These are phyloP conservation scores for Trichophyton simii DNA, from an alignment of 2,329 filamentous ascomycete species.

Conservation along the genomic window DNA sequence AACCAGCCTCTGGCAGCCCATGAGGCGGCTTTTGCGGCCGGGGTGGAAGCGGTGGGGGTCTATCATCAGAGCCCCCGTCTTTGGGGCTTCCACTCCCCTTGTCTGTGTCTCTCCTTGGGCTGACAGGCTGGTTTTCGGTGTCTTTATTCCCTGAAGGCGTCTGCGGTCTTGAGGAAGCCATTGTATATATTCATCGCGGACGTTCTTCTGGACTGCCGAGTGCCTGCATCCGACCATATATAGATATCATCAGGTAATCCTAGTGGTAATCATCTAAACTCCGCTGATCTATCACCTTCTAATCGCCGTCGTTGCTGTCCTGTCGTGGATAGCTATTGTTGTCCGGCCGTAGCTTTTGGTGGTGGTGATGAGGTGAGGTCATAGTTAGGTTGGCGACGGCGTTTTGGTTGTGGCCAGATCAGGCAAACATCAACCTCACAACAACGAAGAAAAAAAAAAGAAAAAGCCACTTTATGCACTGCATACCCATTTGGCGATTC, in stretches of 20 bases:
- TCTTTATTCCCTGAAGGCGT: background rate
- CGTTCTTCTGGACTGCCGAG: background rate
- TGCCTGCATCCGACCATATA: background rate
- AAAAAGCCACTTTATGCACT: background rate
- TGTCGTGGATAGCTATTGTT: background rate
- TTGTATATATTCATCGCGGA: background rate
- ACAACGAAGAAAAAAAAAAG: too few relatives aligned
- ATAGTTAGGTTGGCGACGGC: background rate
- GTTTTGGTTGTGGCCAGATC: conserved; percentile 1
- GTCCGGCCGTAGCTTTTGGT: background rate
- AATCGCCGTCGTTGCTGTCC: background rate
- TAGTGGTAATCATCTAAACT: background rate
- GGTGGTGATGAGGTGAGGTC: background rate
- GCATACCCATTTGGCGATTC: background rate
- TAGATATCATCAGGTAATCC: background rate
- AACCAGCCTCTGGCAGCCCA: conserved; percentile 27
- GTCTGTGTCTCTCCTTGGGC: background rate
- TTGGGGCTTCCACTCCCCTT: background rate
- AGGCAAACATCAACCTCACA: background rate
- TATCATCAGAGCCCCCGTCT: background rate
- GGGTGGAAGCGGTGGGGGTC: conserved; percentile 6
- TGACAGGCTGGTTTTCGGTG: background rate
- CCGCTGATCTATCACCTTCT: background rate
- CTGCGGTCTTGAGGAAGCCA: background rate
- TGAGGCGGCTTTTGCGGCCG: background rate